Evolutionary conservation across 2,329 filamentous ascomycete genomes (phyloP).

Genomic region (Dendryphion nanum): DNA sequence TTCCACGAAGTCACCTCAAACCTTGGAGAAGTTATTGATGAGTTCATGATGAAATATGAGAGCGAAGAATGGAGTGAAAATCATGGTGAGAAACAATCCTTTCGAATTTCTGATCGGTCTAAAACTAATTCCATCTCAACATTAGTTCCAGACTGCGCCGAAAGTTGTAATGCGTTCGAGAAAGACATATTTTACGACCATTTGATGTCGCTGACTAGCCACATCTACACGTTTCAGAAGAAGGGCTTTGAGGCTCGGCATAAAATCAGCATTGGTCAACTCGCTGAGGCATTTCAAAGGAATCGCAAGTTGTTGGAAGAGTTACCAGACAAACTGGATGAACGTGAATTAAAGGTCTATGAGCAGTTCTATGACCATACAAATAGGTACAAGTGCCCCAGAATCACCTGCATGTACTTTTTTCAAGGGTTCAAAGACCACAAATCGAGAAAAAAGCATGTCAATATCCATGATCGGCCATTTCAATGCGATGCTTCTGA

Average conservation of each 20-base stretch:
- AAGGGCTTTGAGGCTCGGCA: constrained; percentile 29
- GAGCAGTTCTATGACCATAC: constrained; percentile 37
- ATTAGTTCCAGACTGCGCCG: constrained; percentile 14
- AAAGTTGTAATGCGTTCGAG: constrained; percentile 13
- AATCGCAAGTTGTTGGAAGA: constrained; percentile 34
- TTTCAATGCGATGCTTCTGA: constrained; percentile 38
- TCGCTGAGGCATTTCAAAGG: constrained; percentile 20
- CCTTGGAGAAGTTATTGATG: constrained; percentile 15
- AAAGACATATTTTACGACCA: constrained; percentile 16
- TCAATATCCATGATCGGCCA: constrained; percentile 42
- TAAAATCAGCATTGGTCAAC: constrained; percentile 28
- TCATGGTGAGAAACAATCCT: too few species aligned
- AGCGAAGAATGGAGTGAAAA: constrained; percentile 16
- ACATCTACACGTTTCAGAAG: constrained; percentile 28
- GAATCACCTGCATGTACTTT: constrained; percentile 45
- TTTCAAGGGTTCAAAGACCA: constrained; percentile 41
- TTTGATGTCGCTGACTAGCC: constrained; percentile 24
- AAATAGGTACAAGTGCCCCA: constrained; percentile 43
- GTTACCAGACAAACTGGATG: constrained; percentile 10
- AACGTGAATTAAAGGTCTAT: constrained; percentile 8
- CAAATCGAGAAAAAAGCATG: constrained; percentile 35
- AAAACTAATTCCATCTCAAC: too few species aligned
- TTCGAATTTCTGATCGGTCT: too few species aligned
- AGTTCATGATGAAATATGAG: constrained; percentile 17
- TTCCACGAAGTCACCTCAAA: constrained; percentile 6